A percentile compares a stretch with the other conserved stretches of the same genome.
Evolutionary conservation across 192 early-diverging fungal genomes (phyloP).

Genomic region (Podila minutissima): DNA sequence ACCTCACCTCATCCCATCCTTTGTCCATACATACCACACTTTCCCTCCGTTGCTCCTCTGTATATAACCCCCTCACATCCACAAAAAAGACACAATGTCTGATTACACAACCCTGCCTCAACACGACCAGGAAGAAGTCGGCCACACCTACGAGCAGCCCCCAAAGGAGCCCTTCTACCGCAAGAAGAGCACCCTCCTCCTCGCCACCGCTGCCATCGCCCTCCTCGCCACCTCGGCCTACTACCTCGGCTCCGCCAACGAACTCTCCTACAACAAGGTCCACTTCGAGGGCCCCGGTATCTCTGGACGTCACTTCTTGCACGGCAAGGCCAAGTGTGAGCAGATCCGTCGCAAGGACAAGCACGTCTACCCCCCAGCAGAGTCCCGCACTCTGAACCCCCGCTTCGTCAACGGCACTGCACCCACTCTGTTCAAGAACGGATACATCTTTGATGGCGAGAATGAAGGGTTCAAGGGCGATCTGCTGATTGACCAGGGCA

Average conservation of each 20-base stretch:
- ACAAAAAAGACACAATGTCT: constrained; percentile 17
- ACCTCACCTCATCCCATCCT: neutral
- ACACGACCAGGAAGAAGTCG: constrained; percentile 42
- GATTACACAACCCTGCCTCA: constrained; percentile 39
- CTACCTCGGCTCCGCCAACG: constrained; percentile 37
- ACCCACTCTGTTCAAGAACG: constrained; percentile 66
- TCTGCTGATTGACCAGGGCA: constrained; percentile 63
- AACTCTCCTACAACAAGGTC: constrained; percentile 33
- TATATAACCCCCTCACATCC: neutral
- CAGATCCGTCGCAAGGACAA: constrained; percentile 30
- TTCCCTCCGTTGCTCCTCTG: neutral
- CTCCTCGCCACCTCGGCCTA: constrained; percentile 41
- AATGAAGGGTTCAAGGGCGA: constrained; percentile 52
- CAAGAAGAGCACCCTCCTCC: constrained; percentile 39
- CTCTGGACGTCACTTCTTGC: constrained; percentile 26
- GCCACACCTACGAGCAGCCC: constrained; percentile 26
- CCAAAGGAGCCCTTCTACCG: constrained; percentile 29
- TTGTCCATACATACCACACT: neutral
- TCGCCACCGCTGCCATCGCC: constrained; percentile 40
- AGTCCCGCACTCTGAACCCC: constrained; percentile 52
- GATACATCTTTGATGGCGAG: constrained; percentile 66
- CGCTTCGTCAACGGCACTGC: constrained; percentile 50
- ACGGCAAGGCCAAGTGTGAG: constrained; percentile 42
- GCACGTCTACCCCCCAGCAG: constrained; percentile 23
- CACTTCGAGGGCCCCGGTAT: constrained; percentile 44